Evolutionary conservation across 169 alveolate genomes (phyloP), one percentile per base, ranked within the genome.

Genomic region (Cytauxzoon felis): DNA sequence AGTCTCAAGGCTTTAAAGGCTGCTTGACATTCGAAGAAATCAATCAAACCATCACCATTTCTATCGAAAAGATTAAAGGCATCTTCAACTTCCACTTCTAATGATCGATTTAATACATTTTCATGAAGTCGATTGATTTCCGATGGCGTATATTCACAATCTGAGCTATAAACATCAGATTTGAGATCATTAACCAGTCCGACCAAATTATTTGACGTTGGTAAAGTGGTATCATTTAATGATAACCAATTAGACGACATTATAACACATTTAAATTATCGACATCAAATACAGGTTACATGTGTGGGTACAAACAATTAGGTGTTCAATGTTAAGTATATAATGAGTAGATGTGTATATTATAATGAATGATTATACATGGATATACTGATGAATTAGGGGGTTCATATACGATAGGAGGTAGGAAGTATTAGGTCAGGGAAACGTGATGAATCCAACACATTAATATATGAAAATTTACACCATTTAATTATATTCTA

Each of bases 1-100:
- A 76, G 67, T 43, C 86, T 45, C 4, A 76, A 69, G 29, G 86
- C 86, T 33, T 71, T 41, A 65, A 76, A 76, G n/a, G 86, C 73
- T 1, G 81, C 86, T 47, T 76, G 80, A 32, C 86, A 76, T 29
- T 76, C 81, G 52, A 65, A 65, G 19, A 76, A 64, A 24, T 60
- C 72, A 16, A 76, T 30, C 18, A 32, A 18, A 4, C 73, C 51
- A 29, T 64, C 63, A 5, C 68, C 75, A 29, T 64, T 64, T 16
- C 51, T 56, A 59, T 76, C 86, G 47, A 76, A 76, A 33, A 76
- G 48, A 33, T 45, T 29, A 42, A 76, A 76, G 6, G 86, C 86
- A 27, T 64, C 76, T 23, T 66, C 81, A 2, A 76, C 75, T 30
- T 76, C 86, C 34, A 38, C 57, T 41, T 76, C 86, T 8, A 76